A percentile compares a stretch with the other conserved stretches of the same genome.
Evolutionary conservation across 2,329 filamentous ascomycete species (phyloP).

Genomic region (Chrysoporthe deuterocubensis): DNA sequence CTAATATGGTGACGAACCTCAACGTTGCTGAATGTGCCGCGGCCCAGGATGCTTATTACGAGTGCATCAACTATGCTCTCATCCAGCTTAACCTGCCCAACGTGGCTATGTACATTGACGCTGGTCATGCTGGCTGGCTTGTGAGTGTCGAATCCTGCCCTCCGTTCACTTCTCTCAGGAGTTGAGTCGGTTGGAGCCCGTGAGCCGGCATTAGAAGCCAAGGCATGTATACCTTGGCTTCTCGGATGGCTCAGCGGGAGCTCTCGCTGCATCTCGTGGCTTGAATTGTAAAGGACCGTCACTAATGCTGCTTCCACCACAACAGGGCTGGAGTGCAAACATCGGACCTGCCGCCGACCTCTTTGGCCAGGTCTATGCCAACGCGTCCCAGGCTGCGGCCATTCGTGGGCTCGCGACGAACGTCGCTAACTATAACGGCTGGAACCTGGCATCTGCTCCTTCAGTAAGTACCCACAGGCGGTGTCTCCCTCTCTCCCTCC

Average conservation of each 20-base stretch:
- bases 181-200: neutral
- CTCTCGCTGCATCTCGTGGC: neutral
- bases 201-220: too few species aligned
- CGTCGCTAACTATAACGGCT: constrained; percentile 62
- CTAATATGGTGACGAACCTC: constrained; percentile 62
- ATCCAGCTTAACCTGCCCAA: constrained; percentile 57
- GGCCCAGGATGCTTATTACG: constrained; percentile 53
- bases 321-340: constrained; percentile 56
- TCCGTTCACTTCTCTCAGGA: neutral
- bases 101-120: constrained; percentile 62
- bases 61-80: constrained; percentile 55
- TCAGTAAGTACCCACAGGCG: constrained; percentile 26
- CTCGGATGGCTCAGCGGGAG: neutral
- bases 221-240: neutral
- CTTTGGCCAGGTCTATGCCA: constrained; percentile 52
- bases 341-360: constrained; percentile 51
- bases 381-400: constrained; percentile 52
- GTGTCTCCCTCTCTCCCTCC: too few species aligned
- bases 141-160: constrained; percentile 36
- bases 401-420: constrained; percentile 62
- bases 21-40: constrained; percentile 53
- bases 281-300: neutral
- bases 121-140: constrained; percentile 62
- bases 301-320: too few species aligned
- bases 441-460: constrained; percentile 46